Evolutionary conservation across 1,284 basidiomycete species (phyloP).

Genomic region (Lignosus rhinocerotis): DNA sequence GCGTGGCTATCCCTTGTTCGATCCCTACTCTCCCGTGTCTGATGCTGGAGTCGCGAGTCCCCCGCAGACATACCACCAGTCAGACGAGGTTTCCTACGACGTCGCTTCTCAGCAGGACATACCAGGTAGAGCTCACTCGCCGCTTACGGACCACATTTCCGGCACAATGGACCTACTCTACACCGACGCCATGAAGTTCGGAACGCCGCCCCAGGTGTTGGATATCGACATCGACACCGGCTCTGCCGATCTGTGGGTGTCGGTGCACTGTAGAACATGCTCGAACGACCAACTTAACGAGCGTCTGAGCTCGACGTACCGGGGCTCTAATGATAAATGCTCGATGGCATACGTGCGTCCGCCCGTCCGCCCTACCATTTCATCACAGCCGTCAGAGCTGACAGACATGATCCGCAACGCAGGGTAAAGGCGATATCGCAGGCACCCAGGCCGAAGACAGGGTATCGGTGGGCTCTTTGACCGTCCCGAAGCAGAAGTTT

Average conservation of each 20-base stretch:
- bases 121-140: constrained; percentile 29
- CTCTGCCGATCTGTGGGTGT: constrained; percentile 59
- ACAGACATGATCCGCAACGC: constrained; percentile 1
- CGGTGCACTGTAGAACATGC: constrained; percentile 44
- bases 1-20: constrained; percentile 27
- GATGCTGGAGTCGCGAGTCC: background rate
- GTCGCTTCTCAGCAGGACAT: background rate
- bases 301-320: constrained; percentile 43
- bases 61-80: background rate
- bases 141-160: constrained; percentile 42
- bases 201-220: constrained; percentile 46
- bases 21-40: constrained; percentile 14
- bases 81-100: background rate
- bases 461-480: constrained; percentile 47
- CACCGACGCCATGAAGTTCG: constrained; percentile 48
- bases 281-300: constrained; percentile 39
- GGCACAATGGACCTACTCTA: constrained; percentile 49
- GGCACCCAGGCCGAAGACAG: constrained; percentile 50
- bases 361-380: constrained; percentile 34
- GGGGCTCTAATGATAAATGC: constrained; percentile 38
- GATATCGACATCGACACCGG: constrained; percentile 61
- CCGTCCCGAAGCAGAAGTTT: constrained; percentile 48
- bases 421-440: constrained; percentile 51
- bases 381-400: background rate
- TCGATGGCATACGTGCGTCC: constrained; percentile 55